These are phyloP conservation scores for Thelonectria blattea DNA, from an alignment of 2,329 filamentous ascomycete species.

Conservation along the genomic window DNA sequence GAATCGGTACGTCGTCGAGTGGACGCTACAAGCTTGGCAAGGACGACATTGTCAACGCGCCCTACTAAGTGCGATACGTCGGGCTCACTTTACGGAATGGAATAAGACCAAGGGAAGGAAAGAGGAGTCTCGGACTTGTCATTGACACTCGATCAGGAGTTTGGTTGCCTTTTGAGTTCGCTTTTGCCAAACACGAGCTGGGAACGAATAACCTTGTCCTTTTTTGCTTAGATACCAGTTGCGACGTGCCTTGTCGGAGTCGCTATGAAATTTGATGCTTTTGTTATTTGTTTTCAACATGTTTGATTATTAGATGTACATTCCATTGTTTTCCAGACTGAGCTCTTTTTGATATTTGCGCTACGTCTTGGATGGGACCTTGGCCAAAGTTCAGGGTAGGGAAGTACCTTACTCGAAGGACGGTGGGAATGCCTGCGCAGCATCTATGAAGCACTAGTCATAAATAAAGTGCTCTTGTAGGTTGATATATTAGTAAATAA, in stretches of 20 bases:
- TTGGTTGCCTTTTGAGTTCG: conserved; percentile 31
- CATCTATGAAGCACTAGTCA: no score
- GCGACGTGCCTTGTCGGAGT: conserved; percentile 5
- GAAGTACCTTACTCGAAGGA: no score
- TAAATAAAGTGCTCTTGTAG: no score
- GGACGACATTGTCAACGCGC: conserved; percentile 82
- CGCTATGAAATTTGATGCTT: conserved; percentile 9
- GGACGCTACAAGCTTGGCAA: conserved; percentile 75
- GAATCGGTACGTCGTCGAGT: conserved; percentile 60
- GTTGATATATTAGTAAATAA: no score
- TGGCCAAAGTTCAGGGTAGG: no score
- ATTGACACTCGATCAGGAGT: conserved; percentile 31
- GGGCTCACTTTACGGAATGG: background rate
- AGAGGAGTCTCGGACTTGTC: conserved; percentile 7
- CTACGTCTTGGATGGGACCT: no score
- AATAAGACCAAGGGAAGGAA: conserved; percentile 5
- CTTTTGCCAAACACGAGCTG: conserved; percentile 12
- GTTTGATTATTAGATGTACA: no score
- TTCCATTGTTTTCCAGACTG: background rate
- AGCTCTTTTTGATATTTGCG: background rate
- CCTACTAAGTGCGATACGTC: conserved; percentile 50
- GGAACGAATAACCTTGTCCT: conserved; percentile 18
- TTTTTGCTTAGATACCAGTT: conserved; percentile 38
- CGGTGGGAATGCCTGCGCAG: no score
- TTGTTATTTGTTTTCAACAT: conserved; percentile 5